Conservation (phyloP, 441 rosid genomes). For the Mallotus repandus region DNA sequence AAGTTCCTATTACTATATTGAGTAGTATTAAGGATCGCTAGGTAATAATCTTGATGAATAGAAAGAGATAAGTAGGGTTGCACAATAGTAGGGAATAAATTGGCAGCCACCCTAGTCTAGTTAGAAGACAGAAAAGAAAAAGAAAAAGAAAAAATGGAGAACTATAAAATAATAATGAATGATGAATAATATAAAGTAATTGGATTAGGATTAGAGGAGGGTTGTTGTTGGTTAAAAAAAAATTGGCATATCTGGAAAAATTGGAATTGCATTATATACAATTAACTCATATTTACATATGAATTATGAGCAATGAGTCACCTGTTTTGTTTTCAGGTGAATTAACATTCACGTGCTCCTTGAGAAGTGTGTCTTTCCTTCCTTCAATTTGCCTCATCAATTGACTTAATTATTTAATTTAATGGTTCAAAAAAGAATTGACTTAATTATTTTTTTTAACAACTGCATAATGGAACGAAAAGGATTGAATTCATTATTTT, state of each 20-base stretch:
- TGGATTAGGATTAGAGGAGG: not conserved
- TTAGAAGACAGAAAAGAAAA: not conserved
- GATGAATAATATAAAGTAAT: not conserved
- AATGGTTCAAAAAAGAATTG: too few species aligned
- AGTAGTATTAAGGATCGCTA: too few species aligned
- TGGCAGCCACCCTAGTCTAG: not conserved
- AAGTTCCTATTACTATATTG: too few species aligned
- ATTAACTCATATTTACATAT: not conserved
- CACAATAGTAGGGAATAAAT: not conserved
- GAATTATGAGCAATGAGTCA: not conserved
- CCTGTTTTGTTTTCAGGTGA: slow-evolving; percentile 4
- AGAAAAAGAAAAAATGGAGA: not conserved
- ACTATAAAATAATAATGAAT: too few species aligned
- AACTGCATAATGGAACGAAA: too few species aligned
- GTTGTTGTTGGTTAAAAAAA: not conserved
- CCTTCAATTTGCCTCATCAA: not conserved
- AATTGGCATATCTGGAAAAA: slow-evolving; percentile 4
- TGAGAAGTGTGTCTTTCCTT: not conserved
- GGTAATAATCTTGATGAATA: too few species aligned
- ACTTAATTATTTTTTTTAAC: too few species aligned
- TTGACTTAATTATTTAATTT: too few species aligned
- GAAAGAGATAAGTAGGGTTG: too few species aligned
- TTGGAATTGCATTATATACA: not conserved
- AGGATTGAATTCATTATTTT: too few species aligned
- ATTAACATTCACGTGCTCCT: slow-evolving; percentile 6